Evolutionary conservation across 495 filamentous ascomycete genomes (phyloP), one percentile per base, ranked within the genome.

Genomic region (Cladorrhinum samala): DNA sequence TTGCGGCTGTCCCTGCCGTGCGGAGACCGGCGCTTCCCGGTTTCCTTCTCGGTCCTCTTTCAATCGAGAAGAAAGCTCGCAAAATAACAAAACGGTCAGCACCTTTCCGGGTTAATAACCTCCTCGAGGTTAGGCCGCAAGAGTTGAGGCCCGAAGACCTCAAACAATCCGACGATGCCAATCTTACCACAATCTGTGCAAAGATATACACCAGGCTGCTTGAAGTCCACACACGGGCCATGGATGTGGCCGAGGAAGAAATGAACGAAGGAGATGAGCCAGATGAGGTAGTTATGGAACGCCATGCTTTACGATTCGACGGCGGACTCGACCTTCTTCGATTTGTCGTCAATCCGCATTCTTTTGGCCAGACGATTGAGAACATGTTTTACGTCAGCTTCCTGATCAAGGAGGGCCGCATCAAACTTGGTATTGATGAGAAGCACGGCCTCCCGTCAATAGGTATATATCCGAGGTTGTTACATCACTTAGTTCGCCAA

Each of bases 311-410:
- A 14, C 74, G 78, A 2, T 68, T 76, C 8, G 82, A 82, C 38
- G 84, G 83, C 0, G 86, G 84, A 4, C 73, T 95, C 1, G 79
- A 83, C 14, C 71, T 97, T 9, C 85, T 95, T 66, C 77, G 82
- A 38, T 96, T 95, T 57, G 88, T 88, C 27, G 75, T 96, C 53
- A 95, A 99, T 57, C 92, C 93, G 2, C 66, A 68, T 1, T 94
- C 88, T 1, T 99, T 97, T 61, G 90, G 91, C 0, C 94, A 99
- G 70, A 96, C 89, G 2, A 82, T 97, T 2, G 93, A 99, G 68
- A 99, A 99, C 66, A 70, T 99, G 59, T 99, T 99, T 70, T 96
- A 96, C 63, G 77, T 95, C 53, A 92, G 87, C 65, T 99, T 99
- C 68, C 70, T 99, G 50, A 89, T 96, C 51, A 82, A 85, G 49